These are phyloP conservation scores for Kuraishia hungarica DNA, from an alignment of 805 yeast species.

Conservation along the genomic window DNA sequence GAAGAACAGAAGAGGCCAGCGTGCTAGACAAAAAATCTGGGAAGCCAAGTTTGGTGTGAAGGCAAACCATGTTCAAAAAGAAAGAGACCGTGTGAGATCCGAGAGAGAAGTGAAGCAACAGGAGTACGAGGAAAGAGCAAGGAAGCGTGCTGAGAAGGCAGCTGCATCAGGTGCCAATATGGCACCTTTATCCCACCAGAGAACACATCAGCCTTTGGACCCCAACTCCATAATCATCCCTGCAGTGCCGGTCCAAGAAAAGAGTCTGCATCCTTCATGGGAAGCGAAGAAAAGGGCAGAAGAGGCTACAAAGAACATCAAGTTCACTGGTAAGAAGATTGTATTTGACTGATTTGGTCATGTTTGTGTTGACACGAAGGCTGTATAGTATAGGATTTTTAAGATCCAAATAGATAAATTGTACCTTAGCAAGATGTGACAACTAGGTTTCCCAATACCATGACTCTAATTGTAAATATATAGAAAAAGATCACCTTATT, in stretches of 20 bases:
- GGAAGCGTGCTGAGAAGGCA: slow-evolving; percentile 53
- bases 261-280: slow-evolving; percentile 93
- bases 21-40: slow-evolving; percentile 97
- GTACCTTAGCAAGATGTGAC: too few relatives aligned
- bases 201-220: slow-evolving; percentile 6
- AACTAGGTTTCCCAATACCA: too few relatives aligned
- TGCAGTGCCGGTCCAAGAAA: slow-evolving; percentile 6
- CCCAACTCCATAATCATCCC: slow-evolving; percentile 5
- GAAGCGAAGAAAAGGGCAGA: slow-evolving; percentile 75
- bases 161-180: slow-evolving; percentile 9
- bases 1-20: slow-evolving; percentile 91
- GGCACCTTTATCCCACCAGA: slow-evolving; percentile 4
- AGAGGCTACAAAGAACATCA: slow-evolving; percentile 52
- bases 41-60: slow-evolving; percentile 75
- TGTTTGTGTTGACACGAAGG: too few relatives aligned
- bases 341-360: slow-evolving; percentile 42
- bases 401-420: too few relatives aligned
- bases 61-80: slow-evolving; percentile 78
- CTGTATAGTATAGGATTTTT: too few relatives aligned
- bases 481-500: too few relatives aligned
- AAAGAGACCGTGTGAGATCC: slow-evolving; percentile 41
- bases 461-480: too few relatives aligned
- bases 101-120: slow-evolving; percentile 51
- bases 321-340: slow-evolving; percentile 80
- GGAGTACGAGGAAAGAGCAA: slow-evolving; percentile 68